phyloP scores from a whole-genome alignment of 192 early-diverging fungal species.

The Gonapodya sp. region DNA sequence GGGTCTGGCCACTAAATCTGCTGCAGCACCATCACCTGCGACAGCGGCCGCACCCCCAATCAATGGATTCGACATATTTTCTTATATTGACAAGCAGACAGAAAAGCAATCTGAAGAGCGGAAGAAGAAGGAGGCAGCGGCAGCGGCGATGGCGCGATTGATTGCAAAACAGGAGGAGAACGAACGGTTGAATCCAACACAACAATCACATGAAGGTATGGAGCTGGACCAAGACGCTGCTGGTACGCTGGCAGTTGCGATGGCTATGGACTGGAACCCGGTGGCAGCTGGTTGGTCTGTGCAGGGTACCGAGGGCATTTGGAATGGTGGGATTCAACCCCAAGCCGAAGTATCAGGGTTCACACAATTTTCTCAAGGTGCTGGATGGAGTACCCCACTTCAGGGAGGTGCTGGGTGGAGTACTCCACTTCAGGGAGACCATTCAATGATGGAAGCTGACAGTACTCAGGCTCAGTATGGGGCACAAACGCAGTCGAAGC shows the following conservation, averaged over 20 bases:
- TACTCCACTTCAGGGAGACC: neutral
- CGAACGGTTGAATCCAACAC: neutral
- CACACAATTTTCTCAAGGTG: neutral
- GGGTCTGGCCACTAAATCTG: neutral
- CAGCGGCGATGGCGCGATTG: neutral
- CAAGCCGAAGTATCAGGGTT: neutral
- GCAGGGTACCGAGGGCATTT: neutral
- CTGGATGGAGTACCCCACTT: neutral
- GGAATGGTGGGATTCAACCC: neutral
- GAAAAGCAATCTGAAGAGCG: neutral
- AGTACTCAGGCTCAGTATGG: neutral
- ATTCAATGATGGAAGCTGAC: neutral
- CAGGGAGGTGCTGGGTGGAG: neutral
- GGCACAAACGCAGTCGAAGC: neutral
- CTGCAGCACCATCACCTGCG: neutral
- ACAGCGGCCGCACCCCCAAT: neutral
- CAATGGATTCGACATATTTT: neutral
- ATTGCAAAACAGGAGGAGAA: neutral
- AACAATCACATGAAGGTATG: neutral
- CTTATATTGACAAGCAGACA: neutral
- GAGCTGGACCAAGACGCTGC: neutral
- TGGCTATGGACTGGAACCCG: neutral
- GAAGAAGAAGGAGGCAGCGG: neutral
- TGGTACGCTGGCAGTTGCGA: neutral
- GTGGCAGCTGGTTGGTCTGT: neutral